Base-by-base conservation (phyloP, 2,329 filamentous ascomycete species). In the Gnomoniopsis smithogilvyi region DNA sequence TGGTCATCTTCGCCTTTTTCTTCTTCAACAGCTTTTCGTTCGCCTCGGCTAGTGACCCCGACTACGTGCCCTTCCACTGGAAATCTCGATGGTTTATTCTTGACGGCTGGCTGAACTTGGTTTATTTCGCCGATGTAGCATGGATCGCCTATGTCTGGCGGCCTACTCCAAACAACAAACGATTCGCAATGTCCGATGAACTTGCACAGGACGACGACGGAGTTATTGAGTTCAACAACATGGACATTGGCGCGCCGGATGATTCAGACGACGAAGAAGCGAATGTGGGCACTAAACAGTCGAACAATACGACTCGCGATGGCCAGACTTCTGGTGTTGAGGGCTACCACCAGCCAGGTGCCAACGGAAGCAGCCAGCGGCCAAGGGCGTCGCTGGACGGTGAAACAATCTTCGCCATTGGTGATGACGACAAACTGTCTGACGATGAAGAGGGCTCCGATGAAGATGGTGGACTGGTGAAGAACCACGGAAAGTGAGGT, bases 111-210 rank as follows among this genome's bases (percentile, higher is more conserved):
- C 80, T 98, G 53, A 98, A 98, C 72, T 76, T 99, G 56, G 94
- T 99, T 17, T 99, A 98, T 75, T 86, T 99, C 64, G 91, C 90
- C 61, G 94, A 99, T 69, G 92, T 99, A 26, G 87, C 86, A 56
- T 97, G 94, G 75, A 85, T 99, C 64, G 92, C 95, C 22, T 99
- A 98, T 73, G 82, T 99, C 55, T 99, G 95, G 95, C 84, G 95
- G 51, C 95, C 95, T 7, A 98, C 94, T 22, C 92, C 90, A 54
- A 98, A 99, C 76, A 99, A 99, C 77, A 85, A 93, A 67, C 86
- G 95, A 59, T 99, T 99, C 69, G 95, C 95, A 63, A 99, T 99
- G 95, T 96, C 91, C 76, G 95, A 99, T 69, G 95, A 99, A 84
- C 89, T 99, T 70, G 94, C 95, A 2, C 60, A 62, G 83, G 95